A percentile compares a stretch with the other conserved stretches of the same genome.
These are phyloP conservation scores for Fusarium pseudocircinatum DNA, from an alignment of 2,329 filamentous ascomycete species.

Conservation along the genomic window DNA sequence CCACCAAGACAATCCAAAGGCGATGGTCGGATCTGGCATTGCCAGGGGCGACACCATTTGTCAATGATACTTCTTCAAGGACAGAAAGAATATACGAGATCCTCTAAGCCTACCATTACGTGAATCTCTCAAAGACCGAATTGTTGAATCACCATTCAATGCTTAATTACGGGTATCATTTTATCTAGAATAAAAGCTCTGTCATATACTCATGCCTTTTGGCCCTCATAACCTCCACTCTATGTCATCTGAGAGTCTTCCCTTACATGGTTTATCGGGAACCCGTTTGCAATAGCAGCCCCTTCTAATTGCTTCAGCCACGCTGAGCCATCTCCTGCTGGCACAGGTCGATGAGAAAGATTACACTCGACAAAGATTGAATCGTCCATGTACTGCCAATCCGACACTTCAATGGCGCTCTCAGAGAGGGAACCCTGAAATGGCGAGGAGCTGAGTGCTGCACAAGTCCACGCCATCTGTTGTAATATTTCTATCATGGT, in stretches of 20 bases:
- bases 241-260: constrained; percentile 8
- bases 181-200: constrained; percentile 8
- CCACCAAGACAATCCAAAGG: not conserved
- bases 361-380: constrained; percentile 49
- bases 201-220: not conserved
- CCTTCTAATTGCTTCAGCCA: constrained; percentile 47
- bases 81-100: not conserved
- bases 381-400: constrained; percentile 48
- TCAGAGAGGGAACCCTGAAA: constrained; percentile 46
- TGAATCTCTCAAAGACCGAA: not conserved
- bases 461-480: constrained; percentile 52
- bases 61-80: not conserved
- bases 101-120: not conserved
- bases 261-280: constrained; percentile 42
- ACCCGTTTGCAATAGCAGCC: constrained; percentile 48
- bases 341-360: constrained; percentile 46
- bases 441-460: constrained; percentile 48
- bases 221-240: not conserved
- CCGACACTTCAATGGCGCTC: constrained; percentile 44
- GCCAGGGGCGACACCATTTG: not conserved
- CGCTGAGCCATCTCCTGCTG: constrained; percentile 38
- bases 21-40: not conserved
- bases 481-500: constrained; percentile 50
- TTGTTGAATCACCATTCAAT: not conserved
- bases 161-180: constrained; percentile 36